Conservation (phyloP, 1,139 yeast genomes). For the Sugiyamaella novakii region DNA sequence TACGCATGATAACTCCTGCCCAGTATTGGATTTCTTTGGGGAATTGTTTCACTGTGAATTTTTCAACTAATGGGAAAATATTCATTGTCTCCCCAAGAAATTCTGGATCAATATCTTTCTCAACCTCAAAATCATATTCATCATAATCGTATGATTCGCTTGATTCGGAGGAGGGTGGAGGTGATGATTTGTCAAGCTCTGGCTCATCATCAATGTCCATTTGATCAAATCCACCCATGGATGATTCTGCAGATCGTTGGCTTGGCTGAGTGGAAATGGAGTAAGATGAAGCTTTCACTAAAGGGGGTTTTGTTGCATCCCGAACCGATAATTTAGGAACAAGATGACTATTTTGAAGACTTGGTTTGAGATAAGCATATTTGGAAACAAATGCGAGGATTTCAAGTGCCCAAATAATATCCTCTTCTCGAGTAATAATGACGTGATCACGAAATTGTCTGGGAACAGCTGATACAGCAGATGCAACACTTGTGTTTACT, state of each 20-base stretch:
- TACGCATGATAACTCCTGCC: slow-evolving; percentile 97
- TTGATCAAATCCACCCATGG: slow-evolving; percentile 24
- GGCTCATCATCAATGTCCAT: slow-evolving; percentile 38
- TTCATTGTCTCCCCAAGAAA: slow-evolving; percentile 57
- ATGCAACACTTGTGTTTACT: slow-evolving; percentile 9
- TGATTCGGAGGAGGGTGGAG: neutral
- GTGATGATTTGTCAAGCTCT: neutral
- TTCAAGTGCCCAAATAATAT: slow-evolving; percentile 91
- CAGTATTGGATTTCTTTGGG: slow-evolving; percentile 85
- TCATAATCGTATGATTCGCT: slow-evolving; percentile 54
- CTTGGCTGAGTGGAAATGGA: neutral
- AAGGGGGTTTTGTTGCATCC: slow-evolving; percentile 33
- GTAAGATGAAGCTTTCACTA: neutral
- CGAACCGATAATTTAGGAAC: slow-evolving; percentile 49
- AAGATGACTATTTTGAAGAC: slow-evolving; percentile 69
- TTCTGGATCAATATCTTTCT: slow-evolving; percentile 51
- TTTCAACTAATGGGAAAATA: slow-evolving; percentile 87
- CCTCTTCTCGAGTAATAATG: slow-evolving; percentile 86
- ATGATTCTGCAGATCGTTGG: slow-evolving; percentile 16
- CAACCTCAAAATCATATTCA: slow-evolving; percentile 51
- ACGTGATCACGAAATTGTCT: slow-evolving; percentile 74
- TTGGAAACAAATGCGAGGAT: slow-evolving; percentile 90
- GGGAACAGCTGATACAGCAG: slow-evolving; percentile 27
- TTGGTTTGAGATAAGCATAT: slow-evolving; percentile 76
- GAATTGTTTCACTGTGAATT: slow-evolving; percentile 73